phyloP scores from a whole-genome alignment of 805 yeast genomes.

The Lachancea cidri region DNA sequence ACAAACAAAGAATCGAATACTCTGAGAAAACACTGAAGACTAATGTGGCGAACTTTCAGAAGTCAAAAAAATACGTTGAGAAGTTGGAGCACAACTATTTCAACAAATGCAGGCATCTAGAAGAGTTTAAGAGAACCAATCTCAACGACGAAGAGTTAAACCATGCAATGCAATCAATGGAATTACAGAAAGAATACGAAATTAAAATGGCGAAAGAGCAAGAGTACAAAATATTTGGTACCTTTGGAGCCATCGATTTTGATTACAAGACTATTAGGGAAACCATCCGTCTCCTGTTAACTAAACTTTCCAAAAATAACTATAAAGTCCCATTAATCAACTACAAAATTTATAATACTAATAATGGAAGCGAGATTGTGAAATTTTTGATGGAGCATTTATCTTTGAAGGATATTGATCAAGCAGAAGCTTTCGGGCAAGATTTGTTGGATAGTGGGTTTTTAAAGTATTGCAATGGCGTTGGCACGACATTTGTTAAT shows the following conservation, averaged over 20 bases:
- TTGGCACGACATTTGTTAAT: conserved; percentile 72
- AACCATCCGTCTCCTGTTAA: conserved; percentile 39
- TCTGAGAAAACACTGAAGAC: conserved; percentile 49
- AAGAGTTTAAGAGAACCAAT: conserved; percentile 42
- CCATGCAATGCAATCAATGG: conserved; percentile 21
- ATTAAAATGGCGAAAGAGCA: conserved; percentile 22
- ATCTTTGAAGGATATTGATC: conserved; percentile 39
- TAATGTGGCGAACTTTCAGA: conserved; percentile 49
- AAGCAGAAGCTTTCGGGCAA: conserved; percentile 72
- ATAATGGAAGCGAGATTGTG: conserved; percentile 31
- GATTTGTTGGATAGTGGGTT: conserved; percentile 58
- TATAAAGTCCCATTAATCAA: conserved; percentile 58
- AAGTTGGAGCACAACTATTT: conserved; percentile 62
- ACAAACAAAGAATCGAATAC: conserved; percentile 57
- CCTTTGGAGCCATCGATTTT: conserved; percentile 28
- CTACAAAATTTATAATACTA: conserved; percentile 28
- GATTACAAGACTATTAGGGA: conserved; percentile 35
- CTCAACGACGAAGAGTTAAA: conserved; percentile 22
- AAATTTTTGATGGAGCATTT: conserved; percentile 26
- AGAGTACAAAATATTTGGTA: conserved; percentile 28
- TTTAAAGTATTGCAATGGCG: conserved; percentile 46
- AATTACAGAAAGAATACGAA: conserved; percentile 22
- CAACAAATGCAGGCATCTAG: conserved; percentile 70
- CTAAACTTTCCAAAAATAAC: conserved; percentile 46
- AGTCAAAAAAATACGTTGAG: conserved; percentile 41